Evolutionary conservation across 805 yeast species (phyloP), one percentile per base, ranked within the genome.

Genomic region (Sungouiozyma intestinalis): DNA sequence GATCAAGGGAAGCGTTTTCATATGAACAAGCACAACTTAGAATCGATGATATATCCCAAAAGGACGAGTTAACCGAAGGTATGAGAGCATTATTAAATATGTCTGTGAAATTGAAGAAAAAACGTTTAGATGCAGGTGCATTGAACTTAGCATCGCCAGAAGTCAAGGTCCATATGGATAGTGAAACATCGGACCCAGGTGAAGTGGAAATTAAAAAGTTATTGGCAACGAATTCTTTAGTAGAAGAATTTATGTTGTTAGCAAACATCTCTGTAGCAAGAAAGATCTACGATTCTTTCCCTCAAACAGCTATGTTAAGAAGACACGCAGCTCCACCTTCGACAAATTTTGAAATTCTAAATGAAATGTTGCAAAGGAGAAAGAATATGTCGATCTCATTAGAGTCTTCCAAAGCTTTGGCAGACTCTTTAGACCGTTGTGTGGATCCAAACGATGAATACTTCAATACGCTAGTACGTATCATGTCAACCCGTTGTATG

Each of bases 401-500:
- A 39, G 96, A 86, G 52, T 79, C 88, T 15, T 88, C 97, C 1
- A 85, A 81, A 55, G 84, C 95, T 0, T 72, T 92, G 36, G 97
- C 98, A 2, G 95, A 88, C 55, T 87, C 97, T 16, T 69, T 92
- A 40, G 98, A 92, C 59, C 72, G 85, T 44, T 86, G 96, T 64
- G 76, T 67, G 29, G 97, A 90, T 62, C 75, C 79, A 18, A 57
- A 74, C 0, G 97, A 92, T 62, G 81, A 88, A 5, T 92, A 85
- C 58, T 86, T 92, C 73, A 92, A 92, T 64, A 92, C 97, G 0
- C 71, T 92, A 53, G 71, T 90, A 5, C 79, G 99, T 63, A 92
- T 92, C 50, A 82, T 92, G 95, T 92, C 97, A 6, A 92, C 99
- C 0, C 75, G 99, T 55, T 90, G 97, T 65, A 92, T 92, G 98